phyloP scores from a whole-genome alignment of 225 moss, liverwort and hornwort species.

The Ulota crispa region DNA sequence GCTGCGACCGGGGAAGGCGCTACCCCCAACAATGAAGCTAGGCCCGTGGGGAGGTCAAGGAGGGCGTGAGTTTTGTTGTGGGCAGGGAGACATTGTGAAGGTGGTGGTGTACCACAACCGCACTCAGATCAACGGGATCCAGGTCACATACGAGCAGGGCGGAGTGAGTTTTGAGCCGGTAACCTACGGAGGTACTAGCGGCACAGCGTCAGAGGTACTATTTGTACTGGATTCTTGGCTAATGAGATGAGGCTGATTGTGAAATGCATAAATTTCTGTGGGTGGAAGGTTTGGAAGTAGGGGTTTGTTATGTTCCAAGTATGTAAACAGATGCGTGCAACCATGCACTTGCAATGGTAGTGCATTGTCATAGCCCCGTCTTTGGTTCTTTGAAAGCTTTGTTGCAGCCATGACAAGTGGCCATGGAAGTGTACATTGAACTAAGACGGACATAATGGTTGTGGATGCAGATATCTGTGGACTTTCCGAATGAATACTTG shows the following conservation, averaged over 20 bases:
- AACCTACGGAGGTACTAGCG: background rate
- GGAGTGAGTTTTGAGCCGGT: background rate
- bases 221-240: background rate
- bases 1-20: background rate
- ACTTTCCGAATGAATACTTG: background rate
- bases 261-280: too few relatives aligned
- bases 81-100: background rate
- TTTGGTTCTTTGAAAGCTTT: too few relatives aligned
- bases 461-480: background rate
- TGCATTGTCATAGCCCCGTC: too few relatives aligned
- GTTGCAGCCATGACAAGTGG: background rate
- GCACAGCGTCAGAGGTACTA: background rate
- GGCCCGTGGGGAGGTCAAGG: conserved; percentile 3
- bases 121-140: background rate
- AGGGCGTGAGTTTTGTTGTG: background rate
- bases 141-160: conserved; percentile 2
- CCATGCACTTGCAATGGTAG: too few relatives aligned
- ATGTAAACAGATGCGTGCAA: too few relatives aligned
- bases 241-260: background rate
- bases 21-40: background rate
- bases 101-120: background rate
- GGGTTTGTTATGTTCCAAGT: too few relatives aligned
- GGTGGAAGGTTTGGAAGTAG: too few relatives aligned
- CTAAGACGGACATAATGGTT: background rate
- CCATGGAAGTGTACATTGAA: too few relatives aligned